Percentiles rank a stretch among this genome's conserved stretches.
phyloP scores from a whole-genome alignment of 164 flowering plant species.

The Piper betle region DNA sequence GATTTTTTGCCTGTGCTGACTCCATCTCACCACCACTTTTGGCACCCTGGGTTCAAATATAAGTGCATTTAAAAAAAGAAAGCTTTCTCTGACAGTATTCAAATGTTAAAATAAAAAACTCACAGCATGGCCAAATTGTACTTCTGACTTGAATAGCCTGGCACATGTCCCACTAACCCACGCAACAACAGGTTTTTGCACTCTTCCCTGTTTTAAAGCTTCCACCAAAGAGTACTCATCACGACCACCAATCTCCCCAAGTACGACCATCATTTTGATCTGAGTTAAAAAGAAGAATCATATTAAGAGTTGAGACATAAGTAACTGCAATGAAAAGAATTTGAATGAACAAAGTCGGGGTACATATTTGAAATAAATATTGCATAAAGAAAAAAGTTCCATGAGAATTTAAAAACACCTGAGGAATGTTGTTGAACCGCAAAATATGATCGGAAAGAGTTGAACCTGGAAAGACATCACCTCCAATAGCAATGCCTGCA shows the following conservation, averaged over 20 bases:
- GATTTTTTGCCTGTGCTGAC: conserved; percentile 97
- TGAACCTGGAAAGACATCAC: conserved; percentile 99
- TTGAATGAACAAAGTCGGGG: too few species aligned
- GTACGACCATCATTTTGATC: conserved; percentile 97
- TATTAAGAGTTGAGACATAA: too few species aligned
- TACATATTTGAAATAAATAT: too few species aligned
- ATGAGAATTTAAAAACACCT: conserved; percentile 30
- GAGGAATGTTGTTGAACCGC: conserved; percentile 94
- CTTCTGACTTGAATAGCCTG: conserved; percentile 93
- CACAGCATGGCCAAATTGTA: conserved; percentile 98
- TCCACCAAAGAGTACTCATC: conserved; percentile 98
- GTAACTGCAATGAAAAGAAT: too few species aligned
- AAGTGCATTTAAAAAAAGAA: neutral
- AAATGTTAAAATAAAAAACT: conserved; percentile 17
- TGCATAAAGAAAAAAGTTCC: neutral
- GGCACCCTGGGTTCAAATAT: conserved; percentile 53
- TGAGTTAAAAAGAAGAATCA: conserved; percentile 13
- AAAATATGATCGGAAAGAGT: conserved; percentile 94
- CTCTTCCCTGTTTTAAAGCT: conserved; percentile 89
- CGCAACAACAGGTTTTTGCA: conserved; percentile 92
- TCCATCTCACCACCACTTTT: conserved; percentile 99
- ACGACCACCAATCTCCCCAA: conserved; percentile 97
- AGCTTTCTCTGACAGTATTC: neutral
- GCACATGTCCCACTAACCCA: conserved; percentile 99
- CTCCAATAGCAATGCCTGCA: conserved; percentile 96